Percentiles rank a stretch among this genome's conserved stretches.
Evolutionary conservation across 371 early-diverging fungal genomes (phyloP).

Genomic region (Batrachochytrium dendrobatidis): DNA sequence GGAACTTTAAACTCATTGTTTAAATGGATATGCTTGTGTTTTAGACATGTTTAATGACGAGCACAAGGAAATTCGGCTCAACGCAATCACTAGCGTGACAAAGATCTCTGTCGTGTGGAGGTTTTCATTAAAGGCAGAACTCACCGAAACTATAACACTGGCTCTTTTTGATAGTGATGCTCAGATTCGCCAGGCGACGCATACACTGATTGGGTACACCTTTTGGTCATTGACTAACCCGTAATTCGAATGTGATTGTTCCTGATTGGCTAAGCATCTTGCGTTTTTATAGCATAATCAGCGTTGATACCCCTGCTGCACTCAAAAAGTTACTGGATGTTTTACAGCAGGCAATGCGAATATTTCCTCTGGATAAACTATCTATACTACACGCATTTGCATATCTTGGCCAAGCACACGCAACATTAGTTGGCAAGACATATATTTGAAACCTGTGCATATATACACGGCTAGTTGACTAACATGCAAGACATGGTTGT

Average conservation of each 20-base stretch:
- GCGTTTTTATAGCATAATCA: not conserved
- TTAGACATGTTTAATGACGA: slow-evolving; percentile 6
- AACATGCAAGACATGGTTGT: not conserved
- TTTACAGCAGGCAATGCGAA: not conserved
- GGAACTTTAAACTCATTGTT: no score
- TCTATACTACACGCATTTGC: not conserved
- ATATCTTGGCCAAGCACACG: not conserved
- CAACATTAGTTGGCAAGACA: not conserved
- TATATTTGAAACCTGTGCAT: not conserved
- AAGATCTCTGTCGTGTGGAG: not conserved
- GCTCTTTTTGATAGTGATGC: not conserved
- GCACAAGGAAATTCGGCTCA: not conserved
- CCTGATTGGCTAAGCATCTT: not conserved
- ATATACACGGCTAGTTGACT: not conserved
- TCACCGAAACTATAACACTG: not conserved
- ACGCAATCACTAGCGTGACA: not conserved
- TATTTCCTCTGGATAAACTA: not conserved
- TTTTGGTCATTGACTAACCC: not conserved
- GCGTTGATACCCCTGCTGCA: not conserved
- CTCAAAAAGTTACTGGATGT: not conserved
- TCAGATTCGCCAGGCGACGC: not conserved
- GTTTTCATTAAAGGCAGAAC: not conserved
- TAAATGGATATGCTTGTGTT: no score
- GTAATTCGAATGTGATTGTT: not conserved
- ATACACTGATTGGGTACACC: not conserved